Base-by-base conservation (phyloP, 345 rosid species). In the Microthlaspi erraticum region DNA sequence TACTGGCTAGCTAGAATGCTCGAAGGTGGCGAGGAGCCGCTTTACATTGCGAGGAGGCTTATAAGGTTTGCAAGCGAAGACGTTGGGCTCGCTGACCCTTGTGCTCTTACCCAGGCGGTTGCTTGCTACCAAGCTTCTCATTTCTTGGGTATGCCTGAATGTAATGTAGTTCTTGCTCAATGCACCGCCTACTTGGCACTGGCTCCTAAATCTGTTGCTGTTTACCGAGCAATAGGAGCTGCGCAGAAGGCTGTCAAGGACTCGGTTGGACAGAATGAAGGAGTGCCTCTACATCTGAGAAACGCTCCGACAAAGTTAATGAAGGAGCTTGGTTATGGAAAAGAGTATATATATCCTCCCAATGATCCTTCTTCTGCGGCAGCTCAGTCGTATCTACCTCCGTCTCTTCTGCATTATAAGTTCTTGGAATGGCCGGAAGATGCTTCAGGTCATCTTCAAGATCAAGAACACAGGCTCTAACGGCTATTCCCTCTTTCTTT, bases 41-140 rank as follows among this genome's bases (percentile, higher is more conserved):
- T 87, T 32, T 91, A 91, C 83, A 89, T 91, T 38, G 93, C 91
- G 0, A 80, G 96, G 77, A 78, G 97, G 17, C 78, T 91, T 74
- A 78, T 87, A 71, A 81, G 96, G 73, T 91, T 91, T 80, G 96
- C 97, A 2, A 86, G 91, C 51, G 96, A 91, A 75, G 97, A 89
- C 83, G 81, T 91, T 41, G 96, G 93, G 1, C 77, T 89, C 71
- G 97, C 90, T 1, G 93, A 91, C 52, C 86, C 97, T 10, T 68
- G 74, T 45, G 93, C 97, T 3, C 93, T 91, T 66, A 82, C 80
- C 44, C 96, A 91, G 67, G 87, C 93, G 11, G 97, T 91, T 79
- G 75, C 96, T 12, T 91, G 96, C 70, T 91, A 88, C 66, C 97
- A 91, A 78, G 97, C 96, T 70, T 88, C 91, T 52, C 92, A 91